Conservation (phyloP, 495 filamentous ascomycete species). For the Talaromyces adpressus region DNA sequence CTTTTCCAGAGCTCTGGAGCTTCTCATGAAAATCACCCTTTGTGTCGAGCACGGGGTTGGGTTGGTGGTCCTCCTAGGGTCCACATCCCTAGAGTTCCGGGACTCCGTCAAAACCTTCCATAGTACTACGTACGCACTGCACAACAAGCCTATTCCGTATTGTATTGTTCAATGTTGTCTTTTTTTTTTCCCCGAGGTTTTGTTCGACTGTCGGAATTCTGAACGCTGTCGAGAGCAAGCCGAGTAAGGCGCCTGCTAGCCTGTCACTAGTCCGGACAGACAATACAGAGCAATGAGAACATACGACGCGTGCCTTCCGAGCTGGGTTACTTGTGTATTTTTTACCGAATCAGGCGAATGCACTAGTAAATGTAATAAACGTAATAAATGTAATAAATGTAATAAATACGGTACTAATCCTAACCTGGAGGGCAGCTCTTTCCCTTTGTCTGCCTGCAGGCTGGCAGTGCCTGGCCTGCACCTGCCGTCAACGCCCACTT, state of each 20-base stretch:
- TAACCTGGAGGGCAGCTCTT: not conserved
- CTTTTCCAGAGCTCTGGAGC: not conserved
- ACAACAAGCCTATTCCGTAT: not conserved
- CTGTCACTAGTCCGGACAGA: not conserved
- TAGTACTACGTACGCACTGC: not conserved
- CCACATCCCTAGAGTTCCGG: conserved; percentile 7
- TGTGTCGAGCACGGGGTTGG: not conserved
- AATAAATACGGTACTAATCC: not conserved
- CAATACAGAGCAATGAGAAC: not conserved
- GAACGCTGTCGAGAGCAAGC: not conserved
- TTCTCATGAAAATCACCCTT: not conserved
- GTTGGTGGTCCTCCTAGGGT: not conserved
- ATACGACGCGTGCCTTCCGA: not conserved
- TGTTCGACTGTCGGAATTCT: not conserved
- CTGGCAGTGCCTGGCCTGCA: not conserved
- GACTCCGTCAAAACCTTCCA: not conserved
- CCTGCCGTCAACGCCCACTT: not conserved
- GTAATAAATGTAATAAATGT: not conserved
- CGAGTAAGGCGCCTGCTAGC: not conserved
- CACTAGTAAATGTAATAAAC: not conserved
- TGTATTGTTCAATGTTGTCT: not conserved
- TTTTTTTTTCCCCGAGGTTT: not conserved
- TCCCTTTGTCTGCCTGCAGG: not conserved
- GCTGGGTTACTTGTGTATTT: not conserved
- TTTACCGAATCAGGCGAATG: not conserved